A percentile compares a stretch with the other conserved stretches of the same genome.
Evolutionary conservation across 148 eudicot genomes (phyloP).

Genomic region (Chenopodium formosanum): DNA sequence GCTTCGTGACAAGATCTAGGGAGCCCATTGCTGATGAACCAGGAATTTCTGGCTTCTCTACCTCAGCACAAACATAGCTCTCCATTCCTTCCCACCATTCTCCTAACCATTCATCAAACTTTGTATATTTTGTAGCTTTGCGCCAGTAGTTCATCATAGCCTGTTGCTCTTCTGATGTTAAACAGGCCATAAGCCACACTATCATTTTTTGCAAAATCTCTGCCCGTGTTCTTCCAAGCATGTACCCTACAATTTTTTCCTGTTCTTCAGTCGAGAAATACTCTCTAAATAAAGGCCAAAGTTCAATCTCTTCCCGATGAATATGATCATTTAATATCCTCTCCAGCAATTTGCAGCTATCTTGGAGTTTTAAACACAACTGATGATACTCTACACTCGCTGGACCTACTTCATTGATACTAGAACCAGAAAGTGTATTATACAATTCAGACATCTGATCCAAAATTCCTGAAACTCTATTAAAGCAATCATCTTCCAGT

Average conservation of each 20-base stretch:
- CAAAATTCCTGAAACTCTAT: constrained; percentile 54
- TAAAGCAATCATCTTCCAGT: constrained; percentile 57
- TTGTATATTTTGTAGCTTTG: constrained; percentile 65
- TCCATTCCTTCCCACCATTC: constrained; percentile 91
- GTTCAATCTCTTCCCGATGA: constrained; percentile 77
- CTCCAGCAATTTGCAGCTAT: constrained; percentile 57
- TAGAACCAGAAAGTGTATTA: constrained; percentile 26
- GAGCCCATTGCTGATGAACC: constrained; percentile 39
- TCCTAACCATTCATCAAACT: constrained; percentile 79
- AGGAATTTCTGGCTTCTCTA: constrained; percentile 33
- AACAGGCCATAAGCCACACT: constrained; percentile 72
- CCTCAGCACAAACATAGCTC: constrained; percentile 29
- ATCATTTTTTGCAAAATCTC: constrained; percentile 78
- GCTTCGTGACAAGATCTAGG: constrained; percentile 40
- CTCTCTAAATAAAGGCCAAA: constrained; percentile 75
- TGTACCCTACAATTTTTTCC: constrained; percentile 68
- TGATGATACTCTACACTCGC: constrained; percentile 36
- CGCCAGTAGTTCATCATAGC: constrained; percentile 72
- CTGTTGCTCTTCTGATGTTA: constrained; percentile 65
- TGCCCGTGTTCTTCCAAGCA: constrained; percentile 86
- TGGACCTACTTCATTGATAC: constrained; percentile 23
- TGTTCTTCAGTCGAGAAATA: constrained; percentile 77
- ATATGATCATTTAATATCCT: constrained; percentile 67
- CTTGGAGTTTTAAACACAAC: constrained; percentile 65
- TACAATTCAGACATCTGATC: constrained; percentile 47